A percentile compares a stretch with the other conserved stretches of the same genome.
phyloP scores from a whole-genome alignment of 139 green algal genomes.

The Chlamydomonas sp. region DNA sequence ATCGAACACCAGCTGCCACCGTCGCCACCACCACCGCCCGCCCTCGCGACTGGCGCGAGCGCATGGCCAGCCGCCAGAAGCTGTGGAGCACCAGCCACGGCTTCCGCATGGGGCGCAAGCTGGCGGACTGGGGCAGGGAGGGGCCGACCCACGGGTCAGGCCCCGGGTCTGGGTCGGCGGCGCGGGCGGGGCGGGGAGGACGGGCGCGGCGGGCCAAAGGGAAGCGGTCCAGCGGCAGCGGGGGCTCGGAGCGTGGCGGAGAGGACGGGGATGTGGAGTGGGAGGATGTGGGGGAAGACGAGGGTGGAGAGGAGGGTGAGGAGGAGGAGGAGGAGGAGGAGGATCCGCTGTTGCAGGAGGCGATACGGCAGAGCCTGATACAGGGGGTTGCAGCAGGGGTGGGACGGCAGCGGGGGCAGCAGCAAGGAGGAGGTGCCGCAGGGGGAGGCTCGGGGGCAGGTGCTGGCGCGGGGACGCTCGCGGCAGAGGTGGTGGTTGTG shows the following conservation, averaged over 20 bases:
- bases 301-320: background rate
- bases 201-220: constrained; percentile 23
- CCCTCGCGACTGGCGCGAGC: constrained; percentile 69
- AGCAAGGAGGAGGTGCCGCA: background rate
- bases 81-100: constrained; percentile 87
- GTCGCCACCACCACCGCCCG: constrained; percentile 10
- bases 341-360: constrained; percentile 76
- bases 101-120: constrained; percentile 89
- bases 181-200: background rate
- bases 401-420: constrained; percentile 13
- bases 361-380: constrained; percentile 70
- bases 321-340: constrained; percentile 49
- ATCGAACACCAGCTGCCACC: background rate
- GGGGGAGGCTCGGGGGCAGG: background rate
- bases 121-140: constrained; percentile 80
- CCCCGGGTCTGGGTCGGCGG: background rate
- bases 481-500: background rate
- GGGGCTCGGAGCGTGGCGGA: constrained; percentile 10
- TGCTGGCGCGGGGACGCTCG: background rate
- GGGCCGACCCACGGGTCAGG: background rate
- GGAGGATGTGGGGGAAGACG: constrained; percentile 6
- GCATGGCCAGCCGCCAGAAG: constrained; percentile 73
- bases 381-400: background rate
- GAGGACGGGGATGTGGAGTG: background rate
- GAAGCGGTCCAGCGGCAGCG: constrained; percentile 5